Evolutionary conservation across 2,329 filamentous ascomycete species (phyloP).

Genomic region (Trichoderma simmonsii): DNA sequence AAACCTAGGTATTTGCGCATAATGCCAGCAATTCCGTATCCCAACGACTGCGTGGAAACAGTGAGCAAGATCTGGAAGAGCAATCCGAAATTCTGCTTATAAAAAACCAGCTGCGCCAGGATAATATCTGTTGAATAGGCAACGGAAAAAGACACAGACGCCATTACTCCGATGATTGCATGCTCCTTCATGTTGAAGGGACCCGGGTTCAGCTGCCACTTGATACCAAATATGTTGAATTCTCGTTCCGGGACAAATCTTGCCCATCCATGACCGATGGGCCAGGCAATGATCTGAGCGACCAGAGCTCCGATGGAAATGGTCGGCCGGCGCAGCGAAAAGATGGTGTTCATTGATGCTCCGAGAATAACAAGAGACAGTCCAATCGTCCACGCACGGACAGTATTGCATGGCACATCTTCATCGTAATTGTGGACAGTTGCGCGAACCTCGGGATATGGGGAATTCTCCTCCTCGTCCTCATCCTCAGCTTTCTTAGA

Average conservation of each 20-base stretch:
- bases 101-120: conserved; percentile 67
- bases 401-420: conserved; percentile 62
- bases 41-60: conserved; percentile 66
- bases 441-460: conserved; percentile 64
- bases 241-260: conserved; percentile 48
- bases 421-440: conserved; percentile 64
- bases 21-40: conserved; percentile 67
- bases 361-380: conserved; percentile 54
- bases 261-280: conserved; percentile 60
- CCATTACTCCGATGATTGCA: conserved; percentile 66
- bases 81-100: conserved; percentile 66
- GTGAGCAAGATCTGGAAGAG: conserved; percentile 64
- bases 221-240: conserved; percentile 51
- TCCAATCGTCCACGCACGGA: conserved; percentile 64
- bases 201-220: conserved; percentile 61
- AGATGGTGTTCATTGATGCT: conserved; percentile 61
- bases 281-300: conserved; percentile 63
- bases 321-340: conserved; percentile 59
- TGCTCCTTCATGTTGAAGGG: conserved; percentile 72
- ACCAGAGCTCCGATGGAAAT: conserved; percentile 60
- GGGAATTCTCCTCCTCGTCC: conserved; percentile 55
- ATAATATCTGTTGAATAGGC: conserved; percentile 75
- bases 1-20: conserved; percentile 61
- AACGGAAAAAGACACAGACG: conserved; percentile 65
- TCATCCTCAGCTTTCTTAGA: conserved; percentile 40